Base-by-base conservation (phyloP, 1,284 basidiomycete species). In the Cerioporus squamosus region DNA sequence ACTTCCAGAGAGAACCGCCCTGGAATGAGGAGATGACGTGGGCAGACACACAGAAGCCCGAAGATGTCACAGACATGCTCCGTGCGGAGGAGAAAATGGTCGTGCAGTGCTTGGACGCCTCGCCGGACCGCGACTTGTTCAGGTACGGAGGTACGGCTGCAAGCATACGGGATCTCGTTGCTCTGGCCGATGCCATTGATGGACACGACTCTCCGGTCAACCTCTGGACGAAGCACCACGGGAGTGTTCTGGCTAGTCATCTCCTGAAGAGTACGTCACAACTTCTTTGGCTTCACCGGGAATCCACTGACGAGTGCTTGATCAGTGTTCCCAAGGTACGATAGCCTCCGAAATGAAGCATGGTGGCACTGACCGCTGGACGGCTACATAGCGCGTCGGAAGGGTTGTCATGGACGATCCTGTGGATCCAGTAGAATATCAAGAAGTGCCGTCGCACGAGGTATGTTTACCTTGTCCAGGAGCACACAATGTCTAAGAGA, bases 91-190 rank as follows among this genome's bases (percentile, higher is more conserved):
- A 44, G 43, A 44, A 44, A 22, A 46, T 17, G 24, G 5, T 29
- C 44, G 31, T 12, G 24, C 17, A 46, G 15, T 31, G 24, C 44
- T 5, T 44, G 43, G 22, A 23, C 12, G 5, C 43, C 5, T 20
- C 43, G 43, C 43, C 33, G 33, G 33, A 36, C 33, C 33, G 33
- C 33, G 33, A 36, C 33, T 10, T 44, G 43, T 44, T 55, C 29
- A 20, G 46, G 22, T 60, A 60, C 23, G 44, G 51, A 33, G 58
- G 58, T 24, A 60, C 48, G 14, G 48, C 58, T 18, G 58, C 58
- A 3, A 56, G 38, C 43, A 44, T 29, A 20, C 42, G 58, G 18
- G 57, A 59, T 49, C 15, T 59, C 12, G 53, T 49, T 23, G 52
- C 57, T 17, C n/a, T 59, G 15, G 53, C 52, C 5, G 57, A 59